Evolutionary conservation across 1,284 basidiomycete genomes (phyloP).

Genomic region (Schizophyllum amplum): DNA sequence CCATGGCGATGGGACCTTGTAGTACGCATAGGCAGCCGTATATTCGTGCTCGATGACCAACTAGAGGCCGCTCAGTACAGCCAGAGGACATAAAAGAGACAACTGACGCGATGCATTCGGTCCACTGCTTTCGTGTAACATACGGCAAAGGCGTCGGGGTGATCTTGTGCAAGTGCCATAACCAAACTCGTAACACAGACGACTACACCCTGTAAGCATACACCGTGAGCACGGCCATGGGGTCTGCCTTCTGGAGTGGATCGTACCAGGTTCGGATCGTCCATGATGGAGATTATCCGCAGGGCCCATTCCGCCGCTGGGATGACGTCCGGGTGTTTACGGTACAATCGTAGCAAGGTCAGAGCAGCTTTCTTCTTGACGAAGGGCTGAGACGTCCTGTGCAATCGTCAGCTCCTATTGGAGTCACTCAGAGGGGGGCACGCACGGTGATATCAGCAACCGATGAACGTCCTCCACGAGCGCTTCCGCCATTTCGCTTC

Average conservation of each 20-base stretch:
- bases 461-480: slow-evolving; percentile 91
- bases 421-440: slow-evolving; percentile 12
- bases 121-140: slow-evolving; percentile 95
- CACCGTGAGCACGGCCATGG: background rate
- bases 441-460: slow-evolving; percentile 91
- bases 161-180: slow-evolving; percentile 92
- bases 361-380: slow-evolving; percentile 99
- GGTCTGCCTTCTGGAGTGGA: background rate
- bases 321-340: slow-evolving; percentile 93
- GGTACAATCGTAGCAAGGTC: slow-evolving; percentile 86
- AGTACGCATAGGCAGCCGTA: slow-evolving; percentile 87
- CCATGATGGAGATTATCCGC: slow-evolving; percentile 91
- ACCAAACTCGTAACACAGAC: slow-evolving; percentile 90
- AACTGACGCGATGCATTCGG: slow-evolving; percentile 72
- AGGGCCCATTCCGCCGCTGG: slow-evolving; percentile 94
- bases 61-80: slow-evolving; percentile 32
- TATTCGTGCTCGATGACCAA: slow-evolving; percentile 90
- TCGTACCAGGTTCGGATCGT: slow-evolving; percentile 79
- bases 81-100: background rate
- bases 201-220: slow-evolving; percentile 71
- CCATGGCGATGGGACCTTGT: slow-evolving; percentile 97
- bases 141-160: slow-evolving; percentile 82
- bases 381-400: slow-evolving; percentile 87
- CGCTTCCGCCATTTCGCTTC: slow-evolving; percentile 97
- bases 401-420: slow-evolving; percentile 10